Conservation (phyloP, 1,139 yeast genomes). For the Scheffersomyces lignicola region DNA sequence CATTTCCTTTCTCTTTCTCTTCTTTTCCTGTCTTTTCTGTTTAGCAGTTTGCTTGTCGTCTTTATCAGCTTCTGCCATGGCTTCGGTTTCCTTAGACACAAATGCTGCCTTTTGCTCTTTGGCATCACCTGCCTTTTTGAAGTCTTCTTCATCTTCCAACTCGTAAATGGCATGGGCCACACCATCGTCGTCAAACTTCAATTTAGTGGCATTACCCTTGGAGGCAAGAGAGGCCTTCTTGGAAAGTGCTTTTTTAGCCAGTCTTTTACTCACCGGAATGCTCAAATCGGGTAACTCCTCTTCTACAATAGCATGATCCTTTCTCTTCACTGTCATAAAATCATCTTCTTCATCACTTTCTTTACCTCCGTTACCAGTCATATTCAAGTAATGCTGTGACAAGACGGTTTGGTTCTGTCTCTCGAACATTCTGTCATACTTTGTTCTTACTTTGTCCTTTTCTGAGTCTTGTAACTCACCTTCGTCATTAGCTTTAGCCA, state of each 20-base stretch:
- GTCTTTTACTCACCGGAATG: slow-evolving; percentile 77
- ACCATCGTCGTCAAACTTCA: slow-evolving; percentile 93
- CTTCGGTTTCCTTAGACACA: slow-evolving; percentile 61
- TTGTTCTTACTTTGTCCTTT: slow-evolving; percentile 65
- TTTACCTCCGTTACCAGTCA: slow-evolving; percentile 48
- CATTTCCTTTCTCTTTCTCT: slow-evolving; percentile 80
- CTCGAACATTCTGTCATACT: slow-evolving; percentile 94
- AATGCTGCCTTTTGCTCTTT: slow-evolving; percentile 65
- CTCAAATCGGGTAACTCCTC: slow-evolving; percentile 62
- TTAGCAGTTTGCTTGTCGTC: slow-evolving; percentile 82
- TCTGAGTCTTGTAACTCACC: slow-evolving; percentile 52
- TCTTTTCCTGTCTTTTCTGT: slow-evolving; percentile 83
- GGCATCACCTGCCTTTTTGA: slow-evolving; percentile 76
- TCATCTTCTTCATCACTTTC: slow-evolving; percentile 45
- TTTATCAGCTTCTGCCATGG: slow-evolving; percentile 70
- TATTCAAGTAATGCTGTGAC: slow-evolving; percentile 80
- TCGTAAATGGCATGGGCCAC: slow-evolving; percentile 88
- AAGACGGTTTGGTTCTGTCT: slow-evolving; percentile 90
- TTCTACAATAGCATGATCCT: slow-evolving; percentile 67
- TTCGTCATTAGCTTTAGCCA: slow-evolving; percentile 63
- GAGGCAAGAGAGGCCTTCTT: slow-evolving; percentile 72
- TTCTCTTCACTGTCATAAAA: slow-evolving; percentile 77
- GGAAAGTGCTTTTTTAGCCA: slow-evolving; percentile 84
- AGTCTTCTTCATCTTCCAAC: slow-evolving; percentile 86
- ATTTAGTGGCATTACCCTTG: slow-evolving; percentile 72